phyloP scores from a whole-genome alignment of 2,329 filamentous ascomycete genomes.

The Calonectria pseudoreteaudii region DNA sequence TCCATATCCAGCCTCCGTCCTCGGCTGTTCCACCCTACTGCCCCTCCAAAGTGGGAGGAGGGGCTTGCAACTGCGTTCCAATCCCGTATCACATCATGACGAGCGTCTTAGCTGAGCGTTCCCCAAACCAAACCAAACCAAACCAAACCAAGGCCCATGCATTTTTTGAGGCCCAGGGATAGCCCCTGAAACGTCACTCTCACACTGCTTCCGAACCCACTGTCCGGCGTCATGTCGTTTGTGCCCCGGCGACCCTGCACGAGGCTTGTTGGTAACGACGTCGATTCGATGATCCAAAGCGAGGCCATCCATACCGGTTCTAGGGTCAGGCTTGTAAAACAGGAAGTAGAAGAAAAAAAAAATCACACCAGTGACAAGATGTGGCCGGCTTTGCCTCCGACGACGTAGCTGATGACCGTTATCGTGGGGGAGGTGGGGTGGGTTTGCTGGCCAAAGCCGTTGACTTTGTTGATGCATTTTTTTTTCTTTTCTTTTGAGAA shows the following conservation, averaged over 20 bases:
- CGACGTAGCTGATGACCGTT: constrained; percentile 19
- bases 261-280: constrained; percentile 37
- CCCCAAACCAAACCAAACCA: background rate
- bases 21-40: constrained; percentile 1
- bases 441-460: constrained; percentile 22
- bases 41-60: background rate
- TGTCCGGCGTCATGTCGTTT: constrained; percentile 29
- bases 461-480: constrained; percentile 17
- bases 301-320: constrained; percentile 17
- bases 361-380: constrained; percentile 17
- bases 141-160: constrained; percentile 4
- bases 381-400: constrained; percentile 10
- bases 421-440: constrained; percentile 32
- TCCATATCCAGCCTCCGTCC: background rate
- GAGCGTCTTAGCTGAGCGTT: constrained; percentile 16
- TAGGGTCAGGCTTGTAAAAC: constrained; percentile 26
- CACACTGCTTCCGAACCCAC: constrained; percentile 37
- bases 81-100: constrained; percentile 32
- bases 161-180: constrained; percentile 34
- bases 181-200: constrained; percentile 42
- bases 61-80: constrained; percentile 37
- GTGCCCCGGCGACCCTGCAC: constrained; percentile 33
- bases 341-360: constrained; percentile 21
- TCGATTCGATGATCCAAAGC: constrained; percentile 30
- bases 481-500: background rate